Evolutionary conservation across 1,284 basidiomycete species (phyloP).

Genomic region (Puccinia hordei): DNA sequence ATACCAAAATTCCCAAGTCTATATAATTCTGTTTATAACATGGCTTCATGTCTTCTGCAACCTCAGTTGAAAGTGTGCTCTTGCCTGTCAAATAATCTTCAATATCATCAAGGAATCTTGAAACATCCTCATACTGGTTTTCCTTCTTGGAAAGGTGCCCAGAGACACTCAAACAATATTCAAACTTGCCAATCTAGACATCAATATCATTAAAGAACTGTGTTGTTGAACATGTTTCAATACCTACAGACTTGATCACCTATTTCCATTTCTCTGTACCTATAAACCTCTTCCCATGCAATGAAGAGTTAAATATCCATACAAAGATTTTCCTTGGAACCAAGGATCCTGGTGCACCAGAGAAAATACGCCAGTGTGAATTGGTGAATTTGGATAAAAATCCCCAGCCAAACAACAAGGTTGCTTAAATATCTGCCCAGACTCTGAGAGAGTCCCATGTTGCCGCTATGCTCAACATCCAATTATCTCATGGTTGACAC

Average conservation of each 20-base stretch:
- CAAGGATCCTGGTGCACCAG: background rate
- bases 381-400: too few relatives aligned
- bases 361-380: too few relatives aligned
- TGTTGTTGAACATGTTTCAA: conserved; percentile 7
- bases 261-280: background rate
- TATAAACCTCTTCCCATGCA: conserved; percentile 11
- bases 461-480: background rate
- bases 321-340: background rate
- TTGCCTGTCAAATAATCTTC: background rate
- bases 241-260: background rate
- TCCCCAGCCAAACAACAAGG: background rate
- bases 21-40: too few relatives aligned
- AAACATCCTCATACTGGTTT: background rate
- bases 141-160: background rate
- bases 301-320: too few relatives aligned
- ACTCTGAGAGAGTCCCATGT: background rate
- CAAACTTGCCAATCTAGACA: background rate
- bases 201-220: background rate
- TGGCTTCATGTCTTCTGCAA: too few relatives aligned
- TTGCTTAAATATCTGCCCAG: background rate
- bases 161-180: background rate
- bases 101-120: conserved; percentile 16
- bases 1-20: too few relatives aligned
- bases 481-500: background rate
- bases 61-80: conserved; percentile 10